Evolutionary conservation across 176 grass and related monocot species (phyloP).

Genomic region (Carex kokanica): DNA sequence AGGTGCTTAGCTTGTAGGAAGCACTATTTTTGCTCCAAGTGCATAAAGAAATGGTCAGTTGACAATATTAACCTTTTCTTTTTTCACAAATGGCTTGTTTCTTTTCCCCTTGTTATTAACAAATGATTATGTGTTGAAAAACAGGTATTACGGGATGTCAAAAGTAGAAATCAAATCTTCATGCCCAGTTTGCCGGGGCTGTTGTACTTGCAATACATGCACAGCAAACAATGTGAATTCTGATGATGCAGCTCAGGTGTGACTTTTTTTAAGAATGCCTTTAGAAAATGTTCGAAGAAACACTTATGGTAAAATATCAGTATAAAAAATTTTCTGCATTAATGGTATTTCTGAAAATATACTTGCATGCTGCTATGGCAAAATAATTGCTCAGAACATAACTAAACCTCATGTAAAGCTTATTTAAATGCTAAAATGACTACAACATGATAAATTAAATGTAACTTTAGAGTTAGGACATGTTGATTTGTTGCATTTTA

Average conservation of each 20-base stretch:
- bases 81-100: conserved; percentile 2
- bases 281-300: not conserved
- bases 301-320: not conserved
- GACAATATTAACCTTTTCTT: not conserved
- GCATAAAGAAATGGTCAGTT: conserved; percentile 72
- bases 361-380: not conserved
- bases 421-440: not conserved
- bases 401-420: not conserved
- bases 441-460: not conserved
- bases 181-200: conserved; percentile 71
- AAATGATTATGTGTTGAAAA: conserved; percentile 10
- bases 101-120: conserved; percentile 18
- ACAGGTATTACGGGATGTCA: conserved; percentile 68
- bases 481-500: not conserved
- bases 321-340: not conserved
- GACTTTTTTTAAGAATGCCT: not conserved
- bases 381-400: not conserved
- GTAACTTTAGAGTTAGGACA: not conserved
- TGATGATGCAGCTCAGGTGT: conserved; percentile 18
- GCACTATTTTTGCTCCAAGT: conserved; percentile 72
- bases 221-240: conserved; percentile 12
- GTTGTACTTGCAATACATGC: conserved; percentile 68
- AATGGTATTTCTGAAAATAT: not conserved
- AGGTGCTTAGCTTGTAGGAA: conserved; percentile 62
- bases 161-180: conserved; percentile 66